These are phyloP conservation scores for Nakazawaea ishiwadae DNA, from an alignment of 805 yeast genomes.

Conservation along the genomic window DNA sequence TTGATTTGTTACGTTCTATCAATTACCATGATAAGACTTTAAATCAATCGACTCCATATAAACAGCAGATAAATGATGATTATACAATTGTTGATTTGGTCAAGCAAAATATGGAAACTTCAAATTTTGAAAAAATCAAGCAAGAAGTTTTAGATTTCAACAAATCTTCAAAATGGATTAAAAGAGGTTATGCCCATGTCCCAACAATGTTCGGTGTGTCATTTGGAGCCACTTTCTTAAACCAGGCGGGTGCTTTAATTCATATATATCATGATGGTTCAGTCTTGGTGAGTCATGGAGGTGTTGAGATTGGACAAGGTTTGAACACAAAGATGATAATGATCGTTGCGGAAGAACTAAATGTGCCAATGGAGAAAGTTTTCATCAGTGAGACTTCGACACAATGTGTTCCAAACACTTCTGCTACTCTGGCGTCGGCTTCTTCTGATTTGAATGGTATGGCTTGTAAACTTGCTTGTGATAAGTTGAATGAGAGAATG, in stretches of 20 bases:
- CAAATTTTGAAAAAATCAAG: conserved; percentile 28
- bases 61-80: conserved; percentile 36
- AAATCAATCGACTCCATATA: conserved; percentile 31
- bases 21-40: conserved; percentile 27
- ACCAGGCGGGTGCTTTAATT: conserved; percentile 44
- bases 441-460: conserved; percentile 44
- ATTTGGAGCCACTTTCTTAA: conserved; percentile 39
- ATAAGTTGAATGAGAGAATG: conserved; percentile 35
- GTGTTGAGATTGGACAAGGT: conserved; percentile 49
- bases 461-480: conserved; percentile 45
- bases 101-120: conserved; percentile 28
- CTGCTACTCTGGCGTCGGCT: conserved; percentile 47
- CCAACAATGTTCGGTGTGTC: conserved; percentile 45
- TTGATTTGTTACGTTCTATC: conserved; percentile 31
- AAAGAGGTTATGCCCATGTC: conserved; percentile 40
- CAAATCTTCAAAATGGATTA: conserved; percentile 35
- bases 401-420: conserved; percentile 41
- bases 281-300: conserved; percentile 41
- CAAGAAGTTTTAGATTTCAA: conserved; percentile 37
- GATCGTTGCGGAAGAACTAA: conserved; percentile 39
- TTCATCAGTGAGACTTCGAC: conserved; percentile 43
- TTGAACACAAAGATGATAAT: conserved; percentile 43
- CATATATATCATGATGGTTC: conserved; percentile 44
- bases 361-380: conserved; percentile 34
- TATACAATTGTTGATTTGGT: conserved; percentile 33